Conservation (phyloP, 495 filamentous ascomycete species). For the Neurospora sp. region DNA sequence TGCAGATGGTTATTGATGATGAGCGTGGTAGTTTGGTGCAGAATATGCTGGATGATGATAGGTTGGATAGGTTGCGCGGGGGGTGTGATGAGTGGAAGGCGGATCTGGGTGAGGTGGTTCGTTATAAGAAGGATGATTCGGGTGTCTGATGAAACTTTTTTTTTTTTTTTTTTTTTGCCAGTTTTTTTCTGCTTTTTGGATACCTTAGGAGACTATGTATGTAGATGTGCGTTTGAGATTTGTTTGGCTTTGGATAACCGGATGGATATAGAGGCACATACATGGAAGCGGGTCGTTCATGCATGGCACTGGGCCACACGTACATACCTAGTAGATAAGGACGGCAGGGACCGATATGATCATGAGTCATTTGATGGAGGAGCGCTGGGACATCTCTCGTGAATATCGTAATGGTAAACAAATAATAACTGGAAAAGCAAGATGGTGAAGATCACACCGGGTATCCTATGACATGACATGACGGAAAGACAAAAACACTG, state of each 20-base stretch:
- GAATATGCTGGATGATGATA: background rate
- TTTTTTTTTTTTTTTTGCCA: background rate
- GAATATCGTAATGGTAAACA: background rate
- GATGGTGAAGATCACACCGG: background rate
- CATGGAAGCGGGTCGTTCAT: background rate
- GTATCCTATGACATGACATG: background rate
- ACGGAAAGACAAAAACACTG: background rate
- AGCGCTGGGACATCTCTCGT: background rate
- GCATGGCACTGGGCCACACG: background rate
- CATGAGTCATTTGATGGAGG: background rate
- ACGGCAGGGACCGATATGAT: background rate
- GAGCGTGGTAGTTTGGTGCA: background rate
- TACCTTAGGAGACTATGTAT: too few species aligned
- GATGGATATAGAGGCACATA: background rate
- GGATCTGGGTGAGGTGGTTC: background rate
- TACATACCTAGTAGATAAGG: background rate
- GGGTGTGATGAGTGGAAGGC: background rate
- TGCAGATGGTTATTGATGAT: constrained; percentile 27
- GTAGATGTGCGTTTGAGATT: background rate
- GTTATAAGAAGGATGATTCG: background rate
- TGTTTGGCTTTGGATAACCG: background rate
- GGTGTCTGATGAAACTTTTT: background rate
- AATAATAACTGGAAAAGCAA: background rate
- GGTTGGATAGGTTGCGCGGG: background rate
- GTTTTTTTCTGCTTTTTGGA: background rate